Evolutionary conservation across 192 early-diverging fungal species (phyloP), one percentile per base, ranked within the genome.

Genomic region (Martensiomyces pterosporus): DNA sequence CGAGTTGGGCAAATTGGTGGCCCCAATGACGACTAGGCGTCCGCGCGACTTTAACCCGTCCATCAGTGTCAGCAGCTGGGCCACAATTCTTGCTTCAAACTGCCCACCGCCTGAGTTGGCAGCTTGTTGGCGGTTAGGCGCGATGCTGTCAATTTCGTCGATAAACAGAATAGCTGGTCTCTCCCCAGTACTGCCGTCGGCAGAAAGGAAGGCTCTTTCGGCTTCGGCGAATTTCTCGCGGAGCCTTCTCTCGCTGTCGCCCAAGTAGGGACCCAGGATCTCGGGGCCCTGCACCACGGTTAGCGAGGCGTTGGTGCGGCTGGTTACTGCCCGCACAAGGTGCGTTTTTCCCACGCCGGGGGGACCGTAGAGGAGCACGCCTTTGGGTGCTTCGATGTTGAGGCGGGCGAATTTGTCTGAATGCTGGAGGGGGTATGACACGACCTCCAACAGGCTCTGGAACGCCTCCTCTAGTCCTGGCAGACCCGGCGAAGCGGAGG

Each of bases 1-100:
- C 9, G 93, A 91, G 70, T 98, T 92, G 2, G 97, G 94, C 50
- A 92, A 70, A 72, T 99, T 99, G 9, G 97, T 99, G 2, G 97
- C 97, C 80, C 96, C 97, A 56, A 99, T 92, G 37, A 99, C 64
- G 55, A 97, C 95, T 16, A 94, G 87, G 40, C 94, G 82, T n/a
- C 94, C 94, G n/a, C 97, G 81, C 39, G 86, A 80, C 55, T 96
- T 87, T 42, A 98, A 89, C 33, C 97, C 97, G 45, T 99, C 97
- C 97, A 99, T 99, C 64, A 97, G 92, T 55, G 96, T 99, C 51
- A 99, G 66, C 26, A 99, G 78, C 75, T 98, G 93, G 79, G 97
- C 97, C 14, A 99, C 78, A 15, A 94, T 89, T 35, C 95, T 80
- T 56, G 94, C 91, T 60, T 93, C 89, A 48, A 86, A 81, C 79